phyloP scores from a whole-genome alignment of 768 basidiomycete species.

The Termitomyces sp. region DNA sequence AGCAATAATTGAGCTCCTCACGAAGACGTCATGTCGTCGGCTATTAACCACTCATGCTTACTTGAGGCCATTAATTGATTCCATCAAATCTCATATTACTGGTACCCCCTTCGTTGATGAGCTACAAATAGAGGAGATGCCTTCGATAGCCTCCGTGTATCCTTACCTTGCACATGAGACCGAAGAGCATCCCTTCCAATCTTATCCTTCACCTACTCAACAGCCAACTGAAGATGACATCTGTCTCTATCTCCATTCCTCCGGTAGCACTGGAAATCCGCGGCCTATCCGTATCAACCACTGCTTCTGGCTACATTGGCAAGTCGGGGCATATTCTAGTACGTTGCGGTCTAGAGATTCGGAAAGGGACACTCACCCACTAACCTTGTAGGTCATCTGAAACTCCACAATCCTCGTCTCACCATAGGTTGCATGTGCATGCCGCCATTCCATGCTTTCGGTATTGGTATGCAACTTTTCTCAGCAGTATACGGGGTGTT shows the following conservation, averaged over 20 bases:
- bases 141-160: constrained; percentile 9
- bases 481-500: constrained; percentile 19
- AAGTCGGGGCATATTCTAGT: not conserved
- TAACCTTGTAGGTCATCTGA: not conserved
- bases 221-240: constrained; percentile 8
- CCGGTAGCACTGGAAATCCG: constrained; percentile 32
- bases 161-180: constrained; percentile 15
- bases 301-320: constrained; percentile 11
- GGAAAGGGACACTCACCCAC: not conserved
- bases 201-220: constrained; percentile 3
- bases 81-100: constrained; percentile 17
- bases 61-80: constrained; percentile 23
- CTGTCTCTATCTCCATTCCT: constrained; percentile 30
- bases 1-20: constrained; percentile 29
- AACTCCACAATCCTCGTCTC: not conserved
- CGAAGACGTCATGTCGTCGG: constrained; percentile 30
- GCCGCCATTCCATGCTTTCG: constrained; percentile 36
- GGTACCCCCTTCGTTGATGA: constrained; percentile 12
- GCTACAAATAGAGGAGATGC: constrained; percentile 26
- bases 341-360: not conserved
- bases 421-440: constrained; percentile 10
- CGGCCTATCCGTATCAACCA: constrained; percentile 31
- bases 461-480: constrained; percentile 24
- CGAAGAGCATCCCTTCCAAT: constrained; percentile 3
- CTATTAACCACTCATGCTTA: constrained; percentile 29